Percentiles rank a stretch among this genome's conserved stretches.
Conservation (phyloP, 2,329 filamentous ascomycete species). For the Verticillium tricorpus region DNA sequence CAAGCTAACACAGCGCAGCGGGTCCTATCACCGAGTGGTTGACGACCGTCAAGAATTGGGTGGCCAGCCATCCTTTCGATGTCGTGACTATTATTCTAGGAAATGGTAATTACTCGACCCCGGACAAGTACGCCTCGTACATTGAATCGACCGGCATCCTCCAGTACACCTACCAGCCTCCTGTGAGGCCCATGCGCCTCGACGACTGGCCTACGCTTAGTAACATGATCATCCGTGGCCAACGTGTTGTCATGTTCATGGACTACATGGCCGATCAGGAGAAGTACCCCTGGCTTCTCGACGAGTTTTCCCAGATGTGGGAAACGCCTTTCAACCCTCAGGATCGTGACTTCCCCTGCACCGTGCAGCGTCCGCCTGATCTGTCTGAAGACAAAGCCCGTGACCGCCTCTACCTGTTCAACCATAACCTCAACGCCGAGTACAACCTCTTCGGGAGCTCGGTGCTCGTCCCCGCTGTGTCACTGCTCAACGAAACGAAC, state of each 20-base stretch:
- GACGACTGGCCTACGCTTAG: conserved; percentile 81
- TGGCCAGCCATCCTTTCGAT: conserved; percentile 73
- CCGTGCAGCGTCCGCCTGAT: conserved; percentile 68
- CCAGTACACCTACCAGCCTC: conserved; percentile 69
- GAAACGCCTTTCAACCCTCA: conserved; percentile 80
- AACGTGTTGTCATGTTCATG: conserved; percentile 75
- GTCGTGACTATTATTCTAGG: conserved; percentile 83
- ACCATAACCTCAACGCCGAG: conserved; percentile 86
- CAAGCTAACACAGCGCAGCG: conserved; percentile 27
- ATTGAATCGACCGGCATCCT: conserved; percentile 69
- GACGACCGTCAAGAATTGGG: conserved; percentile 64
- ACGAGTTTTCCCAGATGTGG: conserved; percentile 86
- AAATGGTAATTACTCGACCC: conserved; percentile 62
- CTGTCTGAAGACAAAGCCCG: conserved; percentile 48
- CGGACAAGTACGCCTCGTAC: conserved; percentile 59
- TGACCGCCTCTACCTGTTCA: conserved; percentile 72
- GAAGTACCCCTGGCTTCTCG: conserved; percentile 75
- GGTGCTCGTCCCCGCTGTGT: conserved; percentile 68
- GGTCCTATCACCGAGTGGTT: conserved; percentile 76
- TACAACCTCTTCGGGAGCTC: conserved; percentile 60
- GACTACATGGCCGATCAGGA: conserved; percentile 81
- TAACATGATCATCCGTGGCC: conserved; percentile 65
- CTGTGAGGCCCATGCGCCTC: conserved; percentile 64
- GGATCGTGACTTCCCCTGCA: conserved; percentile 68
- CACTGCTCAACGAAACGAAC: conserved; percentile 69